Base-by-base conservation (phyloP, 345 rosid genomes). In the Acer yangbiense region DNA sequence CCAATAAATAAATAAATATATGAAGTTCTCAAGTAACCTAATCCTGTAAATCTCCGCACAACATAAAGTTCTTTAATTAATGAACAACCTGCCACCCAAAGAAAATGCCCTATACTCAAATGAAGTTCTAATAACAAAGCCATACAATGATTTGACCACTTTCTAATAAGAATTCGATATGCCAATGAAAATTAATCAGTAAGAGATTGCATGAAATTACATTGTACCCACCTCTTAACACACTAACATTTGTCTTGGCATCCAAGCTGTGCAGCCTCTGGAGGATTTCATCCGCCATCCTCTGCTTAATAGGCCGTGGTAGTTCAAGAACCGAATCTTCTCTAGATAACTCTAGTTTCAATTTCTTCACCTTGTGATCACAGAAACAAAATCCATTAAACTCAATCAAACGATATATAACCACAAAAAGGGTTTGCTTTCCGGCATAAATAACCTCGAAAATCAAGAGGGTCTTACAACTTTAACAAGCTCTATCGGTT, bases 281-380 rank as follows among this genome's bases (percentile, higher is more conserved):
- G 65, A 97, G 68, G 76, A 97, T 85, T 85, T 97, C 97, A 82
- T 91, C 93, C 17, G 83, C 82, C 80, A 97, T 83, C 82, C 72
- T 89, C 73, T 79, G 88, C 75, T 90, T 93, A 71, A 90, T 83
- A 57, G 79, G 68, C 74, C 65, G 78, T 14, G 95, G 91, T 54
- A 97, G 75, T 69, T 90, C 87, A 78, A 72, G 75, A 41, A 46
- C 79, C 8, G 76, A 73, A 77, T 88, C 89, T 20, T 87, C 81
- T 54, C 60, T 63, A 16, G 76, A 41, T 20, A 88, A 68, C 74
- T 86, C 90, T 78, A 81, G 81, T 80, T 84, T 86, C 18, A 94
- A 80, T 83, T 79, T 85, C 84, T 89, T 92, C 76, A 89, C 90
- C 99, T 96, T 72, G 55, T 54, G 29, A 21, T 21, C 58, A 76